Conservation (phyloP, 495 filamentous ascomycete species). For the Physcia stellaris region DNA sequence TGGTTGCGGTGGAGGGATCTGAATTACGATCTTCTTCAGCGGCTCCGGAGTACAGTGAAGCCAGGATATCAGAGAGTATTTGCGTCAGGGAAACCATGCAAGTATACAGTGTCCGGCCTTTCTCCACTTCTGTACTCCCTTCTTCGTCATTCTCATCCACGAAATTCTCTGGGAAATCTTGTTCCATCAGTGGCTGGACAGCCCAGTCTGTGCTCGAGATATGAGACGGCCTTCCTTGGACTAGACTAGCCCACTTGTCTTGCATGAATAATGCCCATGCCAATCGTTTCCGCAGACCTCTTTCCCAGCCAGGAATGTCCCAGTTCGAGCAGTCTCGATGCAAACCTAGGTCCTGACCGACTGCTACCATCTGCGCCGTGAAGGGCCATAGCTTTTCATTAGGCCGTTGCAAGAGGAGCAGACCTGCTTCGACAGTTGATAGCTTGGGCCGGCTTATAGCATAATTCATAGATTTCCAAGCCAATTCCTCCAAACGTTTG, state of each 20-base stretch:
- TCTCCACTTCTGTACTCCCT: conserved; percentile 44
- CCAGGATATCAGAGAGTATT: conserved; percentile 65
- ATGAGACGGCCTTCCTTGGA: conserved; percentile 74
- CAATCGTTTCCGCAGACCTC: conserved; percentile 65
- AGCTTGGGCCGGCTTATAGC: conserved; percentile 68
- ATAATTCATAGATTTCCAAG: conserved; percentile 46
- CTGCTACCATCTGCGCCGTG: conserved; percentile 62
- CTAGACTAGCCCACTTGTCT: conserved; percentile 85
- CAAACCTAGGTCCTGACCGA: conserved; percentile 71
- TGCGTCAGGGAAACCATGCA: conserved; percentile 63
- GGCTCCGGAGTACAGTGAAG: conserved; percentile 64
- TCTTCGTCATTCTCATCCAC: conserved; percentile 44
- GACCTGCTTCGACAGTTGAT: conserved; percentile 67
- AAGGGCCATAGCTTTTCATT: conserved; percentile 65
- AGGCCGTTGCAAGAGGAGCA: conserved; percentile 65
- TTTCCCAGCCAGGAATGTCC: conserved; percentile 81
- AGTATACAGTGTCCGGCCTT: conserved; percentile 52
- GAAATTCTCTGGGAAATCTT: conserved; percentile 57
- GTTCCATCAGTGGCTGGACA: conserved; percentile 49
- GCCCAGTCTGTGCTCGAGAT: conserved; percentile 74
- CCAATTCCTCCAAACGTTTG: conserved; percentile 50
- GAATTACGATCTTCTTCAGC: conserved; percentile 35
- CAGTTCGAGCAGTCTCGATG: conserved; percentile 79
- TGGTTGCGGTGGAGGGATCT: conserved; percentile 17
- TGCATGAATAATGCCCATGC: conserved; percentile 90